A percentile compares a stretch with the other conserved stretches of the same genome.
Conservation (phyloP, 1,284 basidiomycete genomes). For the Ganoderma boninense region DNA sequence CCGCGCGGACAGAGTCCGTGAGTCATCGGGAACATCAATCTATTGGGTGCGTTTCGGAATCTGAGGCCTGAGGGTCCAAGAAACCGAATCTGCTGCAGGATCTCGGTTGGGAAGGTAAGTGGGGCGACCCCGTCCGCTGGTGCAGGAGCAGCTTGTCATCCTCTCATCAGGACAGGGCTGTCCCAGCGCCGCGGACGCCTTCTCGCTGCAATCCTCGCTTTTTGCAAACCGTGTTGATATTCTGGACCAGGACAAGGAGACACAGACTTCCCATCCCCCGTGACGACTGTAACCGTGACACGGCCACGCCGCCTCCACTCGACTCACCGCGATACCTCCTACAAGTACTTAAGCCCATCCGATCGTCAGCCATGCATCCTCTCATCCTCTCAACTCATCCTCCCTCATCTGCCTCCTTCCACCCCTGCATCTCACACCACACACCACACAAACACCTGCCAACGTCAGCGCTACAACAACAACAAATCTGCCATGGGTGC, state of each 20-base stretch:
- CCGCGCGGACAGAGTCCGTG: constrained; percentile 17
- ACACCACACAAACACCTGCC: constrained; percentile 1
- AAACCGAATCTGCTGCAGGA: constrained; percentile 7
- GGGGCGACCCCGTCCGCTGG: constrained; percentile 2
- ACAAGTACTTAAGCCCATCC: constrained; percentile 5
- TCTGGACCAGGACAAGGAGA: neutral
- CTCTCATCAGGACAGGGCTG: constrained; percentile 28
- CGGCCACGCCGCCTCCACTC: no score
- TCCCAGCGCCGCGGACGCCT: constrained; percentile 19
- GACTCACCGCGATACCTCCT: constrained; percentile 4
- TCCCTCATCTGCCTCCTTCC: neutral
- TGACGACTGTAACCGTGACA: constrained; percentile 6
- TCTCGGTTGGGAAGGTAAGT: constrained; percentile 13
- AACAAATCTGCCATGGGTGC: constrained; percentile 25
- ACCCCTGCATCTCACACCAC: neutral
- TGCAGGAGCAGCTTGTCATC: constrained; percentile 4
- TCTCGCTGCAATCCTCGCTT: constrained; percentile 8
- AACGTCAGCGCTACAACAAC: neutral
- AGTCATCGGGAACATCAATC: constrained; percentile 30
- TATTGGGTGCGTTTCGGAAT: constrained; percentile 26
- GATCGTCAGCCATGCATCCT: constrained; percentile 15
- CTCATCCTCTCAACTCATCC: constrained; percentile 15
- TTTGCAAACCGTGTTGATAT: constrained; percentile 15
- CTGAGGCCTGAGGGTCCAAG: neutral
- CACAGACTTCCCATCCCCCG: constrained; percentile 17